Conservation (phyloP, 192 early-diverging fungal genomes). For the Chytriomyces sp. region DNA sequence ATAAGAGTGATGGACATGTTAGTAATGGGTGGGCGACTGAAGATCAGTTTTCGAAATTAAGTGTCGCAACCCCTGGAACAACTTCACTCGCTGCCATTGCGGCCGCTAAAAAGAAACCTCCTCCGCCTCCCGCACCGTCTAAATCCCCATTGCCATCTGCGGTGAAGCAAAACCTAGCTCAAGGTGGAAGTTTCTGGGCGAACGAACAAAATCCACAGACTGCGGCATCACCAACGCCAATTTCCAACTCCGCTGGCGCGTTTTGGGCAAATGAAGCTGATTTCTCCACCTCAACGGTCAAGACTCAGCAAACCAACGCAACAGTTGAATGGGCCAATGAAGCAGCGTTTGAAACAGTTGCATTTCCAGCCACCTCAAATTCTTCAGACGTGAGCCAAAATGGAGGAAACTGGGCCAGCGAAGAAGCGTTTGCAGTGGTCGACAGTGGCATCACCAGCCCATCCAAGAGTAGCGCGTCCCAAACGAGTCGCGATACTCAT, state of each 20-base stretch:
- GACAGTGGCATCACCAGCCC: not conserved
- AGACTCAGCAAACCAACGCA: not conserved
- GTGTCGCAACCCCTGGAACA: not conserved
- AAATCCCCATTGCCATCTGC: not conserved
- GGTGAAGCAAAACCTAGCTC: not conserved
- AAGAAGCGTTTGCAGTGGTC: not conserved
- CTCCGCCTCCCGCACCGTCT: constrained; percentile 12
- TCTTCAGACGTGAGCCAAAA: not conserved
- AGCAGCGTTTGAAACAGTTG: constrained; percentile 17
- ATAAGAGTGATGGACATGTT: not conserved
- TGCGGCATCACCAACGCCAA: not conserved
- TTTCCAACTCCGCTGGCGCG: not conserved
- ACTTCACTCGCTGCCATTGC: not conserved
- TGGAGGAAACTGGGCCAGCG: not conserved
- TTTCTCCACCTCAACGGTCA: not conserved
- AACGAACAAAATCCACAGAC: not conserved
- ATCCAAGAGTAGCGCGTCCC: not conserved
- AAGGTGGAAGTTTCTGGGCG: not conserved
- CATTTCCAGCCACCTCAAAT: not conserved
- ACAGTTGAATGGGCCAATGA: constrained; percentile 23
- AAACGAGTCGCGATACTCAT: not conserved
- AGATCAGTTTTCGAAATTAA: not conserved
- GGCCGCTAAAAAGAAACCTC: not conserved
- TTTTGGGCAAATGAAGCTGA: constrained; percentile 13
- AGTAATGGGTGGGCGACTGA: constrained; percentile 1